A percentile compares a stretch with the other conserved stretches of the same genome.
Conservation (phyloP, 2,329 filamentous ascomycete genomes). For the Xylariomycetidae sp. region DNA sequence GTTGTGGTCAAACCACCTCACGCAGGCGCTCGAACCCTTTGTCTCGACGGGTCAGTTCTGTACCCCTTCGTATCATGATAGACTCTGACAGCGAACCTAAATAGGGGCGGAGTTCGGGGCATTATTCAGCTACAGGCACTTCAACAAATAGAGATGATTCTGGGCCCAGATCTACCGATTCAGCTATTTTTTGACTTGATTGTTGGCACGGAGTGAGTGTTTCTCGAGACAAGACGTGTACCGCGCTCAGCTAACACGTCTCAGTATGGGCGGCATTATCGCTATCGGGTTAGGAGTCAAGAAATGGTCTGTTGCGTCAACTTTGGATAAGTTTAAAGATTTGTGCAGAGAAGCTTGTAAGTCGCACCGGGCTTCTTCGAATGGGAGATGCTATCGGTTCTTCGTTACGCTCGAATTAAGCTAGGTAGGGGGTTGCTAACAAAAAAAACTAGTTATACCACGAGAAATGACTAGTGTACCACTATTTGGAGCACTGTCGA, state of each 20-base stretch:
- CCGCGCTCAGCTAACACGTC: slow-evolving; percentile 2
- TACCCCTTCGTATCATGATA: neutral
- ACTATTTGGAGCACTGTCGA: slow-evolving; percentile 23
- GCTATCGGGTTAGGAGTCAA: slow-evolving; percentile 28
- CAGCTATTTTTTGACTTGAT: slow-evolving; percentile 29
- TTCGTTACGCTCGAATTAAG: no score
- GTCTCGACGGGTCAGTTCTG: slow-evolving; percentile 24
- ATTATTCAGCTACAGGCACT: slow-evolving; percentile 26
- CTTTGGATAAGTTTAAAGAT: slow-evolving; percentile 27
- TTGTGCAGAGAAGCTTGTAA: slow-evolving; percentile 23
- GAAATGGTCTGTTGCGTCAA: slow-evolving; percentile 25
- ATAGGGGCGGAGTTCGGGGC: slow-evolving; percentile 24
- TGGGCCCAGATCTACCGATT: slow-evolving; percentile 24
- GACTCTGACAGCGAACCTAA: neutral
- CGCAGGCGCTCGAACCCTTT: slow-evolving; percentile 23
- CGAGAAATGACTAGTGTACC: slow-evolving; percentile 25
- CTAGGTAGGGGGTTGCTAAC: no score
- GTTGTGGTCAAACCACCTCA: slow-evolving; percentile 24
- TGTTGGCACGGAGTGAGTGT: slow-evolving; percentile 25
- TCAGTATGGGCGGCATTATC: slow-evolving; percentile 22
- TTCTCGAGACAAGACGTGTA: neutral
- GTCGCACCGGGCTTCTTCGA: no score
- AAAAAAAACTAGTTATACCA: no score
- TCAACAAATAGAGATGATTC: slow-evolving; percentile 23
- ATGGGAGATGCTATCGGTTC: no score